Base-by-base conservation (phyloP, 805 yeast species). In the Yamadazyma insecticola region DNA sequence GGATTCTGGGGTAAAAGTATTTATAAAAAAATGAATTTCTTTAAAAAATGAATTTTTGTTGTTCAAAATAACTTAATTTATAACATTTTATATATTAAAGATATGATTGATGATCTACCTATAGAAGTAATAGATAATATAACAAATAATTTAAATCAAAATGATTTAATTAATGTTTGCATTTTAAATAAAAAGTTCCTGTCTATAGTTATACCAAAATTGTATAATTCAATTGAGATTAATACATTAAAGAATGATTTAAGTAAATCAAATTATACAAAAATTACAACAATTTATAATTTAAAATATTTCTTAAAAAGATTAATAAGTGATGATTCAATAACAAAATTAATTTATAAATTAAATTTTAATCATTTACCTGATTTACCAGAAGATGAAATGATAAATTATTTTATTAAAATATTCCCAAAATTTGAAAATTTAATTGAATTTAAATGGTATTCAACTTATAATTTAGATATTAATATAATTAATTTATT, bases 301-400 rank as follows among this genome's bases (percentile, higher is more conserved):
- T 33, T 51, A 24, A 45, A 43, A 17, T 22, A 36, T 11, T 33
- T 55, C 9, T 41, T 53, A 24, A 51, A 44, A 25, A 41, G 32
- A n/a, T 33, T 52, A 14, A 24, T 22, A 3, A n/a, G n/a, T n/a
- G n/a, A n/a, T n/a, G n/a, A n/a, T n/a, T n/a, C n/a, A n/a, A n/a
- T n/a, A n/a, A 19, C 21, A 12, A 16, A n/a, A 3, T 36, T 28
- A 13, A 29, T 52, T 4, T 33, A 41, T 17, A 32, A 33, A 6
- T 24, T 53, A 16, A 26, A 36, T 7, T 43, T 44, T 24, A 27
- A 33, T 6, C 25, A 32, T 5, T 32, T 48, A 13, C 59, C 60
- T 3, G 58, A 52, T 39, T 36, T 53, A 12, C 50, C 56, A 4
- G 57, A 52, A 22, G 34, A 42, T 11, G 41, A 41, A 18, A 33